Percentiles rank a stretch among this genome's conserved stretches.
phyloP scores from a whole-genome alignment of 352 stramenopile species.

The Globisporangium middletonii region DNA sequence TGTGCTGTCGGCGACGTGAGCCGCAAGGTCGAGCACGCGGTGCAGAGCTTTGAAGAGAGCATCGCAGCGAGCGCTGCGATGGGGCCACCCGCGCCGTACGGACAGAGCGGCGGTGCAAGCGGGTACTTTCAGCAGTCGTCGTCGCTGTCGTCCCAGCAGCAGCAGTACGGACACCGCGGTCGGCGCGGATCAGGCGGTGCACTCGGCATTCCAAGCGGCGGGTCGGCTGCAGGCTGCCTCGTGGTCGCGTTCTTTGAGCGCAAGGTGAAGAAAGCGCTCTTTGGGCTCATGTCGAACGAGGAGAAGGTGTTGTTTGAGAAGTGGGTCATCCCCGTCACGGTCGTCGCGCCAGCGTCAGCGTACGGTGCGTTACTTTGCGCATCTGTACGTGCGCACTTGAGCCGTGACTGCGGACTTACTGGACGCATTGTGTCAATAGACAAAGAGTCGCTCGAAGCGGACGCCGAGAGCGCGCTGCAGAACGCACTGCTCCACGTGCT shows the following conservation, averaged over 20 bases:
- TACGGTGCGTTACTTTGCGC: slow-evolving; percentile 18
- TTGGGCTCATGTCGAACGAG: slow-evolving; percentile 81
- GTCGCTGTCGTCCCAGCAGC: slow-evolving; percentile 8
- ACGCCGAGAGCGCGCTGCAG: slow-evolving; percentile 65
- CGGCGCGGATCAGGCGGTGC: slow-evolving; percentile 19
- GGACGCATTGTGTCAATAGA: slow-evolving; percentile 16
- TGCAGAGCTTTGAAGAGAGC: slow-evolving; percentile 56
- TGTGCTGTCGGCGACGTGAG: slow-evolving; percentile 73
- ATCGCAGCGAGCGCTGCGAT: slow-evolving; percentile 14
- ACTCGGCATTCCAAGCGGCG: slow-evolving; percentile 10
- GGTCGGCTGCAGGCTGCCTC: slow-evolving; percentile 31
- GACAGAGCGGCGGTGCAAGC: slow-evolving; percentile 13
- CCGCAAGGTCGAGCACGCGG: slow-evolving; percentile 70
- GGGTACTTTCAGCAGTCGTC: slow-evolving; percentile 9
- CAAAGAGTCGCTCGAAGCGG: slow-evolving; percentile 38
- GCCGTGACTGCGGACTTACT: not conserved
- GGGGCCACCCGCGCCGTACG: slow-evolving; percentile 8
- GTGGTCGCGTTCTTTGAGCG: slow-evolving; percentile 75
- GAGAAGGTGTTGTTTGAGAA: slow-evolving; percentile 85
- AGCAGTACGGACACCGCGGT: slow-evolving; percentile 15
- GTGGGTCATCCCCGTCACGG: slow-evolving; percentile 64
- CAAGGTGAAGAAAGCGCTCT: slow-evolving; percentile 79
- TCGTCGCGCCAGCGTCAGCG: slow-evolving; percentile 37
- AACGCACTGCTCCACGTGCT: slow-evolving; percentile 69
- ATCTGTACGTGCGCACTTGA: not conserved